phyloP scores from a whole-genome alignment of 306 rosid species.

The Cicer yamashitae region DNA sequence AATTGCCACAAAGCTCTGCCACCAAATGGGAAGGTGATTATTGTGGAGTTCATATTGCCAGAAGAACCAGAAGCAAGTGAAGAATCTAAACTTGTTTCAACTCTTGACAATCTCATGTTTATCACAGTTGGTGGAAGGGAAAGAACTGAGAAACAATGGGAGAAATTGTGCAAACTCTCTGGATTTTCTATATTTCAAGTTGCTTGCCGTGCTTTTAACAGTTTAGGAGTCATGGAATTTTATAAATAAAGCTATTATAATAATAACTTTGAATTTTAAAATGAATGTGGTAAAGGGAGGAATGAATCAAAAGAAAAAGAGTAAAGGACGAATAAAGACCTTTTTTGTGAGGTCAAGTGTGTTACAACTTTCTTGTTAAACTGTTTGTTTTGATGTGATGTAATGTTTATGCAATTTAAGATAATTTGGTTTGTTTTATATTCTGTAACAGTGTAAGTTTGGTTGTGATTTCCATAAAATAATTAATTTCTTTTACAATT shows the following conservation, averaged over 20 bases:
- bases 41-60: constrained; percentile 49
- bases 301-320: too few relatives aligned
- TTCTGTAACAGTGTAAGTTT: too few relatives aligned
- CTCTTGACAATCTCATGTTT: constrained; percentile 45
- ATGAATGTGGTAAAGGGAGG: too few relatives aligned
- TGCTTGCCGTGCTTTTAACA: constrained; percentile 37
- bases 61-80: constrained; percentile 39
- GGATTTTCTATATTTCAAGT: constrained; percentile 45
- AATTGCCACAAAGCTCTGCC: constrained; percentile 47
- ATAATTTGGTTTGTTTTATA: too few relatives aligned
- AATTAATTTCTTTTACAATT: too few relatives aligned
- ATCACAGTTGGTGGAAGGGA: constrained; percentile 50
- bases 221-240: constrained; percentile 49
- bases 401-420: too few relatives aligned
- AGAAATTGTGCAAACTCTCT: constrained; percentile 26
- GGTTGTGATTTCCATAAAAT: too few relatives aligned
- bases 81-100: constrained; percentile 35
- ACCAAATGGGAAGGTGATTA: constrained; percentile 46
- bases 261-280: too few relatives aligned
- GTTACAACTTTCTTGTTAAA: too few relatives aligned
- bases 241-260: constrained; percentile 11
- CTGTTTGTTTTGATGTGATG: too few relatives aligned
- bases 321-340: too few relatives aligned
- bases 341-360: too few relatives aligned
- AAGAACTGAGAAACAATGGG: constrained; percentile 44